Evolutionary conservation across 2,329 filamentous ascomycete genomes (phyloP), one percentile per base, ranked within the genome.

Genomic region (Diaporthe ilicicola): DNA sequence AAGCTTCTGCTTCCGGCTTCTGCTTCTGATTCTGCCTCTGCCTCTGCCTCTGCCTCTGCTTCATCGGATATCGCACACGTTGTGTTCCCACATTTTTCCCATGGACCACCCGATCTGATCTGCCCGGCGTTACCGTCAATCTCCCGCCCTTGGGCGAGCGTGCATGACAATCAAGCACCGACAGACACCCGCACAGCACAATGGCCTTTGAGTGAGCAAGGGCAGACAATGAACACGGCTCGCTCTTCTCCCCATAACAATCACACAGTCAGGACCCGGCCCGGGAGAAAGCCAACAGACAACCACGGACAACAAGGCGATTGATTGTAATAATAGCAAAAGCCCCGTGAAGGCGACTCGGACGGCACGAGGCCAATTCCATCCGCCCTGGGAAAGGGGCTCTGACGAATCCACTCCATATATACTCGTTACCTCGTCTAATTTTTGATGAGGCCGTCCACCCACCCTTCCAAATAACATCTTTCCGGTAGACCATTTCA

Each of bases 351-450:
- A 64, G 48, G 59, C 44, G 42, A 62, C 59, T 62, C 42, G 59
- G 59, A 48, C 59, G 42, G 59, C 59, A 48, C 59, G n/a, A 64
- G 44, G 59, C 59, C 59, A 64, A 50, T 50, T 50, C 59, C 59
- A 50, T 37, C 59, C 59, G 59, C 19, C 19, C 37, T 62, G 56
- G 19, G 59, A 64, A 64, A 64, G 59, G 59, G 59, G 59, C 59
- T 64, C 37, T 64, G 59, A 64, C 27, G 59, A 64, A 50, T 29
- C 59, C 59, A 64, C 59, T 50, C 59, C 59, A 64, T 64, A 64
- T 64, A 64, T 64, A 64, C 59, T 64, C 59, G 59, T 37, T 64
- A 64, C 59, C 44, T 64, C 59, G 44, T 64, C 50, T 64, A 64
- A 64, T 64, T 64, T 50, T 64, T 64, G 59, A 50, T 50, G 59